Evolutionary conservation across 352 stramenopile genomes (phyloP).

Genomic region (Globisporangium ultimum): DNA sequence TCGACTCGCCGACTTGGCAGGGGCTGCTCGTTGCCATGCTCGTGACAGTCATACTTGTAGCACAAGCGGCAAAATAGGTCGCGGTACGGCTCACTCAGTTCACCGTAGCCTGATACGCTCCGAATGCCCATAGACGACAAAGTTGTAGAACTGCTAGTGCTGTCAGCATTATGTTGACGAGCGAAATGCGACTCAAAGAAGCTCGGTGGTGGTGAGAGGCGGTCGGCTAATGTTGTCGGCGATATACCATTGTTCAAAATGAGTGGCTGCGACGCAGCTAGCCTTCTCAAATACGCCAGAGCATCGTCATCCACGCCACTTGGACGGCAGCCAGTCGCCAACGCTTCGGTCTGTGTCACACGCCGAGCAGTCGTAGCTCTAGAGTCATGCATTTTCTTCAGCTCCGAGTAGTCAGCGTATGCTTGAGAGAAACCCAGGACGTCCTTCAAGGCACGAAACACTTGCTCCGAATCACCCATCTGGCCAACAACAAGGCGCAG

Average conservation of each 20-base stretch:
- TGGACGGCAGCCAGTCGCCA: too few species aligned
- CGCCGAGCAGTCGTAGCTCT: too few species aligned
- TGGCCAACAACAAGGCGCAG: slow-evolving; percentile 43
- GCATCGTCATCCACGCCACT: slow-evolving; percentile 1
- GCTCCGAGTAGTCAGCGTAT: slow-evolving; percentile 41
- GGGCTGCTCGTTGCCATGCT: slow-evolving; percentile 82
- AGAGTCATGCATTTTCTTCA: slow-evolving; percentile 29
- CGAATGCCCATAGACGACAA: slow-evolving; percentile 30
- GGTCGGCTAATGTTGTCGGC: slow-evolving; percentile 13
- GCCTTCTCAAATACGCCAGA: slow-evolving; percentile 7
- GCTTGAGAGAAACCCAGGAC: slow-evolving; percentile 26
- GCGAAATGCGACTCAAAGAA: slow-evolving; percentile 50
- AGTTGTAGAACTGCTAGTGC: slow-evolving; percentile 17
- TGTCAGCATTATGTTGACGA: too few species aligned
- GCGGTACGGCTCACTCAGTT: slow-evolving; percentile 72
- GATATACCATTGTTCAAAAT: slow-evolving; percentile 28
- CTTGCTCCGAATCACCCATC: slow-evolving; percentile 38
- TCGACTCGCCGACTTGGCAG: slow-evolving; percentile 39
- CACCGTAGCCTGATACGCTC: slow-evolving; percentile 35
- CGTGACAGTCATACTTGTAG: slow-evolving; percentile 88
- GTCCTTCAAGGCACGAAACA: slow-evolving; percentile 43
- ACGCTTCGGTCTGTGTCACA: too few species aligned
- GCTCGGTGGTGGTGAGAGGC: slow-evolving; percentile 37
- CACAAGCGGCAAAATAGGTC: slow-evolving; percentile 89
- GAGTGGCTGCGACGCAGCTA: background rate